Conservation (phyloP, 192 early-diverging fungal genomes). For the Umbelopsis ramanniana region DNA sequence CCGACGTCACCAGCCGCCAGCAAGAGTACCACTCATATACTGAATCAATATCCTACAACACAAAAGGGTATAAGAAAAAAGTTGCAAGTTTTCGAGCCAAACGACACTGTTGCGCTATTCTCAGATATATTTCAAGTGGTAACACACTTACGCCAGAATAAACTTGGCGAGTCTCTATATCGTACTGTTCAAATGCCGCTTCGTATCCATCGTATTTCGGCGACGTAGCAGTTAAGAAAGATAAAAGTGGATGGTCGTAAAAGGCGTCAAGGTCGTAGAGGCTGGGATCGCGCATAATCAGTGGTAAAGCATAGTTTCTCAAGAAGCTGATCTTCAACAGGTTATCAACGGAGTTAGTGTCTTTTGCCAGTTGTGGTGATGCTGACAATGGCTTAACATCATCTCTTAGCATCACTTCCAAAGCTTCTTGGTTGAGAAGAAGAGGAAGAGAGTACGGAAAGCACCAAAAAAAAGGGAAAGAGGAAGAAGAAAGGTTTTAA, state of each 20-base stretch:
- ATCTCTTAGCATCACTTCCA: slow-evolving; percentile 15
- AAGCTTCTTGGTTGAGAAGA: background rate
- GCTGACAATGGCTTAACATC: slow-evolving; percentile 1
- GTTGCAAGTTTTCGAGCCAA: background rate
- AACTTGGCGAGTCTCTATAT: slow-evolving; percentile 3
- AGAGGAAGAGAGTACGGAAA: background rate
- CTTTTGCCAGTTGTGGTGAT: slow-evolving; percentile 7
- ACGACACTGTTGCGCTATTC: background rate
- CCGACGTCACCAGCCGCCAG: slow-evolving; percentile 8
- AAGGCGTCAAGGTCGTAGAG: slow-evolving; percentile 33
- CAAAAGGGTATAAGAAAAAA: background rate
- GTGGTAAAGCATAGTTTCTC: slow-evolving; percentile 31
- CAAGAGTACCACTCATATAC: slow-evolving; percentile 17
- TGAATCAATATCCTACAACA: background rate
- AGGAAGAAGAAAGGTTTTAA: background rate
- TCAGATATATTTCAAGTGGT: background rate
- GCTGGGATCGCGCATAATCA: slow-evolving; percentile 24
- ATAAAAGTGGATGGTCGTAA: slow-evolving; percentile 15
- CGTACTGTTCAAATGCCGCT: slow-evolving; percentile 2
- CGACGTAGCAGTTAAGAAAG: background rate
- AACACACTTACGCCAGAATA: background rate
- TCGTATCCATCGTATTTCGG: slow-evolving; percentile 3
- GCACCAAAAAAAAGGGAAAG: background rate
- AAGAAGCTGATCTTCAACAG: slow-evolving; percentile 26
- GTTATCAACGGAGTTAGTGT: background rate